phyloP scores from a whole-genome alignment of 805 yeast species.

The Zygosaccharomyces siamensis region DNA sequence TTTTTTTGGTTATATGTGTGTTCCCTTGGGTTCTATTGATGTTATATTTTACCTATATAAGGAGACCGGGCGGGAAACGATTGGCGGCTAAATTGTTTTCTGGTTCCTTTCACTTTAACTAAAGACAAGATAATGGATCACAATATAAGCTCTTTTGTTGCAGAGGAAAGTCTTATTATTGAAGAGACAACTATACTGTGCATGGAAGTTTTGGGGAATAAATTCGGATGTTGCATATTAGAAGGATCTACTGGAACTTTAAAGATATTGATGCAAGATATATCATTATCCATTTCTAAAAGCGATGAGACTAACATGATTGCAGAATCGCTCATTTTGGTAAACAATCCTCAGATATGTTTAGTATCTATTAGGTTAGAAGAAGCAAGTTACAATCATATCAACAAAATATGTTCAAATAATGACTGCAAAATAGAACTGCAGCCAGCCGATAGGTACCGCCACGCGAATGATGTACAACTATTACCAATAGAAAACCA shows the following conservation, averaged over 20 bases:
- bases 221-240: constrained; percentile 15
- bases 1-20: neutral
- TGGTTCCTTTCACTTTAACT: neutral
- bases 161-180: constrained; percentile 6
- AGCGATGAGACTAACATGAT: constrained; percentile 17
- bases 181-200: constrained; percentile 14
- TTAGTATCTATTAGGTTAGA: constrained; percentile 20
- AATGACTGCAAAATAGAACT: constrained; percentile 13
- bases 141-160: neutral
- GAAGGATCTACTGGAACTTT: constrained; percentile 12
- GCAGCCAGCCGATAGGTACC: constrained; percentile 12
- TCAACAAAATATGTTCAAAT: constrained; percentile 9
- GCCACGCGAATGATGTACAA: constrained; percentile 2
- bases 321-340: constrained; percentile 13
- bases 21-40: neutral
- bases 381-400: constrained; percentile 8
- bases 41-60: neutral
- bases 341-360: constrained; percentile 18
- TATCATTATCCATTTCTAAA: constrained; percentile 2
- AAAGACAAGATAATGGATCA: neutral
- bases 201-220: constrained; percentile 12
- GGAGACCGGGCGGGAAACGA: neutral
- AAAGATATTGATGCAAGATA: constrained; percentile 17
- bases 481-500: neutral
- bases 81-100: constrained; percentile 5